Percentiles rank a stretch among this genome's conserved stretches.
phyloP scores from a whole-genome alignment of 2,329 filamentous ascomycete species.

The Penicillium janthinellum region DNA sequence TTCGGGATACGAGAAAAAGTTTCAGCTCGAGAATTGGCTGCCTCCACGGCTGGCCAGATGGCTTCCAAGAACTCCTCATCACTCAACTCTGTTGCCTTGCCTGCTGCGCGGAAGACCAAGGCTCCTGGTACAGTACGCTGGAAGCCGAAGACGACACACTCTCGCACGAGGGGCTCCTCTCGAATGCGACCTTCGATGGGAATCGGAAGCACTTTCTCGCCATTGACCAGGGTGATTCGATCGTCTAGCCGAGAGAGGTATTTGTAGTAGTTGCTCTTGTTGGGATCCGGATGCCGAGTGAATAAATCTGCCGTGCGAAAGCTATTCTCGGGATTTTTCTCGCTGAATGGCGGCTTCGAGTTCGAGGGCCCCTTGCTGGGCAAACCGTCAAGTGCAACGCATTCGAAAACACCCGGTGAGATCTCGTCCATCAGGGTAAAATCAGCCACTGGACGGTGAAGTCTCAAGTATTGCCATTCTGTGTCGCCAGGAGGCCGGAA shows the following conservation, averaged over 20 bases:
- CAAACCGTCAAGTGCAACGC: slow-evolving; percentile 38
- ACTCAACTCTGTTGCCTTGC: slow-evolving; percentile 54
- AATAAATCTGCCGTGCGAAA: slow-evolving; percentile 61
- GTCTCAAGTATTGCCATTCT: slow-evolving; percentile 62
- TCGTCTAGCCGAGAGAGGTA: slow-evolving; percentile 52
- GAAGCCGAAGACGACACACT: slow-evolving; percentile 60
- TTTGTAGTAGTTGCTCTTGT: slow-evolving; percentile 44
- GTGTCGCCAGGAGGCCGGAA: slow-evolving; percentile 56
- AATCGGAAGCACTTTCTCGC: slow-evolving; percentile 53
- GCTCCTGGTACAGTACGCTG: slow-evolving; percentile 55
- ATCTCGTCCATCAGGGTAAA: slow-evolving; percentile 46
- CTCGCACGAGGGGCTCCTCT: slow-evolving; percentile 55
- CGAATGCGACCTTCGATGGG: slow-evolving; percentile 57
- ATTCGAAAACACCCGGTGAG: slow-evolving; percentile 43
- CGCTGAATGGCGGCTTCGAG: slow-evolving; percentile 34
- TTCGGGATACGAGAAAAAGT: slow-evolving; percentile 57
- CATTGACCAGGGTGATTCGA: slow-evolving; percentile 51
- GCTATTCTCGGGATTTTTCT: slow-evolving; percentile 53
- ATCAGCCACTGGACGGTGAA: slow-evolving; percentile 42
- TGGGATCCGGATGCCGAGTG: slow-evolving; percentile 43
- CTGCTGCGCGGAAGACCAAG: slow-evolving; percentile 51
- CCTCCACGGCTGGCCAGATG: slow-evolving; percentile 55
- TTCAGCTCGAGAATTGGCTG: slow-evolving; percentile 54
- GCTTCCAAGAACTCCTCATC: slow-evolving; percentile 45
- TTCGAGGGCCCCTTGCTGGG: slow-evolving; percentile 49